These are phyloP conservation scores for Neurospora sp. DNA, from an alignment of 495 filamentous ascomycete genomes.

Conservation along the genomic window DNA sequence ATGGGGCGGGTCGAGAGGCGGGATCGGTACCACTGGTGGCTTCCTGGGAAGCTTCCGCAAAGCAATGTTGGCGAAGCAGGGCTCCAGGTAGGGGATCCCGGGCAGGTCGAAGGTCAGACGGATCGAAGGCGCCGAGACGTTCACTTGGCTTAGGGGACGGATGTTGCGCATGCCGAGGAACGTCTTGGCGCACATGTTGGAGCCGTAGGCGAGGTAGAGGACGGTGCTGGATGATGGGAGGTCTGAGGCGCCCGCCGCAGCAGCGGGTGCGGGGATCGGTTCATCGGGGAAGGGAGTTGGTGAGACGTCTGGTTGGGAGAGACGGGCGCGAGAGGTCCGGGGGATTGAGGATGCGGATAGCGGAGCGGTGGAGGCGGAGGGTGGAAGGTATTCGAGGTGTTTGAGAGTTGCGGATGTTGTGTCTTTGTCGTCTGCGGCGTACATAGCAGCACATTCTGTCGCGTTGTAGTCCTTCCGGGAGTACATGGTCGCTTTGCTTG, in stretches of 20 bases:
- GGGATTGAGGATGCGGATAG: conserved; percentile 1
- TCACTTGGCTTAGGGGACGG: conserved; percentile 63
- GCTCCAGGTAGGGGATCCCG: conserved; percentile 78
- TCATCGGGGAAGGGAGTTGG: conserved; percentile 18
- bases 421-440: neutral
- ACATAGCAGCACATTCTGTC: neutral
- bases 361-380: neutral
- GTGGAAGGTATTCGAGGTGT: neutral
- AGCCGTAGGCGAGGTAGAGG: conserved; percentile 92
- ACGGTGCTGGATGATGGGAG: conserved; percentile 38
- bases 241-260: neutral
- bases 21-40: conserved; percentile 22
- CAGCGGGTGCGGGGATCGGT: conserved; percentile 11
- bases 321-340: conserved; percentile 13
- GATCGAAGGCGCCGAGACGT: conserved; percentile 70
- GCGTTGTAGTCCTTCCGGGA: neutral
- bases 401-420: neutral
- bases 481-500: neutral
- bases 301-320: conserved; percentile 20
- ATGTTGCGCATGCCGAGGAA: conserved; percentile 71
- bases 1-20: conserved; percentile 21
- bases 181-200: conserved; percentile 67
- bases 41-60: conserved; percentile 37
- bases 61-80: conserved; percentile 80
- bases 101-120: conserved; percentile 75